These are phyloP conservation scores for Talaromyces islandicus DNA, from an alignment of 2,329 filamentous ascomycete species.

Conservation along the genomic window DNA sequence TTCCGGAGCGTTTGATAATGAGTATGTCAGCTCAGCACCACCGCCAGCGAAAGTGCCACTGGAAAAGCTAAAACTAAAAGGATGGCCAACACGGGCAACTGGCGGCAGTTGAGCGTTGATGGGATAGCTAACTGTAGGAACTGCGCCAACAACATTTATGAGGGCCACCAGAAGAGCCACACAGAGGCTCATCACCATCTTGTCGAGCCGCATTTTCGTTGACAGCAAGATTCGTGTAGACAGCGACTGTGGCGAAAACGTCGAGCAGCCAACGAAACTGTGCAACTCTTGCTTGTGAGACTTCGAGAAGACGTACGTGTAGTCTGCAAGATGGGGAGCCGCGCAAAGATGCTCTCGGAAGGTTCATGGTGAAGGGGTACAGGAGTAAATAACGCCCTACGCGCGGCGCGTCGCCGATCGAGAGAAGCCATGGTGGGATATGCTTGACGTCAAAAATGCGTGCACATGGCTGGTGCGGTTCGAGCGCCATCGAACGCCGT, in stretches of 20 bases:
- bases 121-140: slow-evolving; percentile 54
- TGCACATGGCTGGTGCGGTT: slow-evolving; percentile 24
- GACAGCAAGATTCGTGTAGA: slow-evolving; percentile 2
- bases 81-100: slow-evolving; percentile 62
- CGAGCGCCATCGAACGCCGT: not conserved
- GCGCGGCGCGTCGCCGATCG: slow-evolving; percentile 26
- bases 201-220: slow-evolving; percentile 7
- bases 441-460: slow-evolving; percentile 33
- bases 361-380: slow-evolving; percentile 22
- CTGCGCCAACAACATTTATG: slow-evolving; percentile 25
- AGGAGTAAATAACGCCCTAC: slow-evolving; percentile 22
- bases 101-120: slow-evolving; percentile 80
- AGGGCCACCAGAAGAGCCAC: slow-evolving; percentile 21
- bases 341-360: not conserved
- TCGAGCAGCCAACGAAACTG: slow-evolving; percentile 4
- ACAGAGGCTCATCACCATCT: slow-evolving; percentile 21
- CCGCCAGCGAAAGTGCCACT: slow-evolving; percentile 64
- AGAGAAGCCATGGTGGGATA: slow-evolving; percentile 34
- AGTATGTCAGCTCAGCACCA: slow-evolving; percentile 56
- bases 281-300: not conserved
- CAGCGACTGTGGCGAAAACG: slow-evolving; percentile 1
- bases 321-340: not conserved
- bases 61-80: slow-evolving; percentile 39
- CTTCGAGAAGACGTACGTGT: slow-evolving; percentile 1
- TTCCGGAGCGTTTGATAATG: slow-evolving; percentile 56